A percentile compares a stretch with the other conserved stretches of the same genome.
These are phyloP conservation scores for Xerocomellus dryophilus DNA, from an alignment of 768 basidiomycete genomes.

Conservation along the genomic window DNA sequence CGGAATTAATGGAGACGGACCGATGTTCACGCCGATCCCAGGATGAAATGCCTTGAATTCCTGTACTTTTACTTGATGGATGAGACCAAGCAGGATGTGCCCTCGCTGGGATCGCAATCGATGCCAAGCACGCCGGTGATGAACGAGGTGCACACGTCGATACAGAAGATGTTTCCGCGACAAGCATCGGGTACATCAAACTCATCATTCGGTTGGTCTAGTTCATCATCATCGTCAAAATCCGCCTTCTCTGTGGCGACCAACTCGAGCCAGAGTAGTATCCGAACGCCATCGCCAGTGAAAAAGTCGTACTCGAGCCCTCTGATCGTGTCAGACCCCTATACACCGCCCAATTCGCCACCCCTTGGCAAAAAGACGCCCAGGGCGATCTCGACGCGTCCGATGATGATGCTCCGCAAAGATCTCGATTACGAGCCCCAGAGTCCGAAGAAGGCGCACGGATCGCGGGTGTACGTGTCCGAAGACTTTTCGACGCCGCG, in stretches of 20 bases:
- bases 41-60: conserved; percentile 96
- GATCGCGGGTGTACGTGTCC: conserved; percentile 30
- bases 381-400: conserved; percentile 33
- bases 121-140: conserved; percentile 32
- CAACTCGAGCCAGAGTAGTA: conserved; percentile 29
- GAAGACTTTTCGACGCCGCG: conserved; percentile 18
- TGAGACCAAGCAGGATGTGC: conserved; percentile 46
- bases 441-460: conserved; percentile 60
- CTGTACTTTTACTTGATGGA: conserved; percentile 93
- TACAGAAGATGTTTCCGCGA: conserved; percentile 25
- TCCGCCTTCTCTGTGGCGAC: conserved; percentile 41
- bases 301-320: conserved; percentile 35
- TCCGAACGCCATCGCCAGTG: conserved; percentile 40
- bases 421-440: conserved; percentile 73
- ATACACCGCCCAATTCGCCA: conserved; percentile 26
- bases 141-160: conserved; percentile 25
- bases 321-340: conserved; percentile 14
- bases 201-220: conserved; percentile 22
- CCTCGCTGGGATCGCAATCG: conserved; percentile 26
- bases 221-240: conserved; percentile 32
- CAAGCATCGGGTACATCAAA: conserved; percentile 17
- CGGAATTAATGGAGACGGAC: conserved; percentile 38
- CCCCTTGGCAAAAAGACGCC: conserved; percentile 20
- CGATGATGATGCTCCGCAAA: conserved; percentile 62
- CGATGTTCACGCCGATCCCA: conserved; percentile 30